Evolutionary conservation across 768 basidiomycete genomes (phyloP).

Genomic region (Boletus eberwhitei): DNA sequence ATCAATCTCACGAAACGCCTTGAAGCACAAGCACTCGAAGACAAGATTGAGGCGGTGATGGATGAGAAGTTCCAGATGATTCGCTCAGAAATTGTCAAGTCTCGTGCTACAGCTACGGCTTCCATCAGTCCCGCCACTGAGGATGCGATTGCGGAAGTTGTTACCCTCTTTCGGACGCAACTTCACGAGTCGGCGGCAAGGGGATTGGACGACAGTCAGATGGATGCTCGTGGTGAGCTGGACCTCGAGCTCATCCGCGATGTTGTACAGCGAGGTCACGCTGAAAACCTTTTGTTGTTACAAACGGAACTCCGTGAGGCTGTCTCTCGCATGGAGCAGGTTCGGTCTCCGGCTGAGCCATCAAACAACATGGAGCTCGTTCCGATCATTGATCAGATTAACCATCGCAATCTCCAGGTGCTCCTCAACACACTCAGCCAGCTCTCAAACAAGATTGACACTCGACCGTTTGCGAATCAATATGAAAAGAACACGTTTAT

Average conservation of each 20-base stretch:
- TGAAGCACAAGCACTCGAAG: constrained; percentile 59
- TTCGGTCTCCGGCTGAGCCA: constrained; percentile 8
- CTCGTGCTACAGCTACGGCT: constrained; percentile 22
- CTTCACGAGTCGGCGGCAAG: constrained; percentile 59
- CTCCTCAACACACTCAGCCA: constrained; percentile 59
- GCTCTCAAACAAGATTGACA: constrained; percentile 33
- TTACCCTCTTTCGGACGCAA: constrained; percentile 65
- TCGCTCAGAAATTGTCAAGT: constrained; percentile 37
- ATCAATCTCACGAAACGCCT: constrained; percentile 54
- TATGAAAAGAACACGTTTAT: constrained; percentile 57
- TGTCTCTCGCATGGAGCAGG: constrained; percentile 40
- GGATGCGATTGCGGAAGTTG: constrained; percentile 61
- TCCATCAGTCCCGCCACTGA: constrained; percentile 48
- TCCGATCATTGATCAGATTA: constrained; percentile 55
- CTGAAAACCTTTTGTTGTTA: constrained; percentile 53
- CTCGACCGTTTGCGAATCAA: constrained; percentile 37
- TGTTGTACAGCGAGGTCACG: constrained; percentile 63
- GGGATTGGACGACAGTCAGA: constrained; percentile 56
- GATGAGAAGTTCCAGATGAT: constrained; percentile 65
- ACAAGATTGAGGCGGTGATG: constrained; percentile 57
- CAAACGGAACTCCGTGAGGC: constrained; percentile 58
- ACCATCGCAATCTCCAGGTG: constrained; percentile 53
- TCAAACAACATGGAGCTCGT: constrained; percentile 33
- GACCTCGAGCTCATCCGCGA: constrained; percentile 76
- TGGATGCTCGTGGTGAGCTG: constrained; percentile 72